These are phyloP conservation scores for Wakefieldia striispora DNA, from an alignment of 768 basidiomycete species.

Conservation along the genomic window DNA sequence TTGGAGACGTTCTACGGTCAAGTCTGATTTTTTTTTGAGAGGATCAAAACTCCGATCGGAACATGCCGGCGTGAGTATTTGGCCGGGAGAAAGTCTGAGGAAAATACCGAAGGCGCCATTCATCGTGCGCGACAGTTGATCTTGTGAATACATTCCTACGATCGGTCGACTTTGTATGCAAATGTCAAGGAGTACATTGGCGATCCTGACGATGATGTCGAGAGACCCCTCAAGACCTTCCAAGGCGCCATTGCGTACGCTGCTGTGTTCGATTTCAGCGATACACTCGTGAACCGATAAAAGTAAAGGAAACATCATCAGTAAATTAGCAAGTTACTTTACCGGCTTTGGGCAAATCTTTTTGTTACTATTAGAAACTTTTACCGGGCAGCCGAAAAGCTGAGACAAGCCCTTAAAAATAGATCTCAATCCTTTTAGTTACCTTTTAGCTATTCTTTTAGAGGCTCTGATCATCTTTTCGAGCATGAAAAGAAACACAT, in stretches of 20 bases:
- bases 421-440: too few relatives aligned
- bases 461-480: too few relatives aligned
- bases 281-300: conserved; percentile 17
- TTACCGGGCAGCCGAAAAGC: too few relatives aligned
- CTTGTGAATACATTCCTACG: background rate
- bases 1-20: conserved; percentile 61
- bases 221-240: conserved; percentile 73
- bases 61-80: conserved; percentile 26
- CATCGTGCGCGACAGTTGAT: conserved; percentile 56
- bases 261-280: conserved; percentile 2
- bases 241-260: conserved; percentile 94
- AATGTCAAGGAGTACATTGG: conserved; percentile 87
- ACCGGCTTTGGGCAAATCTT: background rate
- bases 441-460: background rate
- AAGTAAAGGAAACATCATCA: conserved; percentile 79
- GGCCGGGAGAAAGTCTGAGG: conserved; percentile 69
- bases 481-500: too few relatives aligned
- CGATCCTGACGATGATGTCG: conserved; percentile 73
- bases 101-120: conserved; percentile 97
- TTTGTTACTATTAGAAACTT: too few relatives aligned
- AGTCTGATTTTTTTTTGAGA: conserved; percentile 74
- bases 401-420: too few relatives aligned
- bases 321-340: background rate
- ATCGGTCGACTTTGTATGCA: conserved; percentile 46
- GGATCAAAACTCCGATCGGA: conserved; percentile 19